Conservation (phyloP, 768 basidiomycete species). For the Xerocomellus chrysenteron region DNA sequence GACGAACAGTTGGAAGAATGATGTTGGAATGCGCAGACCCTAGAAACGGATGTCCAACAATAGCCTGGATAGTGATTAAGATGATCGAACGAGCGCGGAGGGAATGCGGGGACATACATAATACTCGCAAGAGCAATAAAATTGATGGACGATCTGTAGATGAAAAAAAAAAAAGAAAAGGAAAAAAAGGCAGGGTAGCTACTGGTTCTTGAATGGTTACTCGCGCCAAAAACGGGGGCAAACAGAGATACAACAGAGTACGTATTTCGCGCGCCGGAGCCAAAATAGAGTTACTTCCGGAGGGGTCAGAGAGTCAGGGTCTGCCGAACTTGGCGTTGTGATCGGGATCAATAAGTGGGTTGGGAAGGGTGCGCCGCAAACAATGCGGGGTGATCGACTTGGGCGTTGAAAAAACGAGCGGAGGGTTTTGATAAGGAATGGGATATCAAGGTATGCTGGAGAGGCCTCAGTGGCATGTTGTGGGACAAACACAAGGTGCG, state of each 20-base stretch:
- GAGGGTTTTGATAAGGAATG: neutral
- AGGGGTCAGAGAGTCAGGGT: neutral
- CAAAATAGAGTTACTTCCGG: conserved; percentile 23
- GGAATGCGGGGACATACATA: conserved; percentile 20
- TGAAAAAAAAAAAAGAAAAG: neutral
- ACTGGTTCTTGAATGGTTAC: neutral
- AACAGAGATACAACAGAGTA: conserved; percentile 19
- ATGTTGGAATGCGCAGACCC: conserved; percentile 5
- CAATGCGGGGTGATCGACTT: neutral
- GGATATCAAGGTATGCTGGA: no score
- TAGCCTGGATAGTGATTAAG: conserved; percentile 14
- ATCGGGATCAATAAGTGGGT: conserved; percentile 13
- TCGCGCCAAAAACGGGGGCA: conserved; percentile 8
- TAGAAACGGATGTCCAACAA: conserved; percentile 17
- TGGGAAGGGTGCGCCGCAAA: no score
- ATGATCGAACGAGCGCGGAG: neutral
- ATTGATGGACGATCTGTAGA: conserved; percentile 7
- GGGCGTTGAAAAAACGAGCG: conserved; percentile 5
- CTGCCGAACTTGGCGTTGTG: conserved; percentile 5
- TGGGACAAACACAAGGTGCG: no score
- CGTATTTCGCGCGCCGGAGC: conserved; percentile 2
- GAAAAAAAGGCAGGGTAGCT: neutral
- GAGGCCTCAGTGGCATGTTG: no score
- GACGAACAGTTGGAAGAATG: neutral
- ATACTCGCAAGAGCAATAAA: neutral